A percentile compares a stretch with the other conserved stretches of the same genome.
These are phyloP conservation scores for Alternaria triticina DNA, from an alignment of 2,329 filamentous ascomycete genomes.

Conservation along the genomic window DNA sequence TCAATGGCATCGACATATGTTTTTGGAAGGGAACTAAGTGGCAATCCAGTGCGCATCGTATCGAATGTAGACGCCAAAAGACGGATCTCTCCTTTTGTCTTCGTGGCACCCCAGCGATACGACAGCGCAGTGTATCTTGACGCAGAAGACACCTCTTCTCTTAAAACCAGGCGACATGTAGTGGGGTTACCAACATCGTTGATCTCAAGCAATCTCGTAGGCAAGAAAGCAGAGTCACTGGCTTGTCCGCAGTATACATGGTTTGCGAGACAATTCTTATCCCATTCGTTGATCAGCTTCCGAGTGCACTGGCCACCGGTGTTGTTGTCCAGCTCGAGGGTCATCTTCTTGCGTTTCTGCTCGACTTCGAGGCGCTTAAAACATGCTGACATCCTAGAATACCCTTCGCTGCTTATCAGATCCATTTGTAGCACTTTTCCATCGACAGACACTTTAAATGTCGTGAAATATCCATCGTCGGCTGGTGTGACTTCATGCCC, in stretches of 20 bases:
- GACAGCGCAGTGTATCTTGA: background rate
- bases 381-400: too few relatives aligned
- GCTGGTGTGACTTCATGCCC: too few relatives aligned
- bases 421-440: too few relatives aligned
- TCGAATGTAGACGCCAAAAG: background rate
- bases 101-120: background rate
- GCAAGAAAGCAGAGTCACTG: background rate
- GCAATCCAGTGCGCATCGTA: background rate
- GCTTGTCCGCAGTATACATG: rapidly evolving
- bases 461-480: too few relatives aligned
- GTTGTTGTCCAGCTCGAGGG: background rate
- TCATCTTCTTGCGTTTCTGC: too few relatives aligned
- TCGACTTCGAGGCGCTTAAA: too few relatives aligned
- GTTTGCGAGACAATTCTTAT: background rate
- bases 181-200: background rate
- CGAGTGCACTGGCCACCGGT: background rate
- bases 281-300: background rate
- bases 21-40: background rate
- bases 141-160: background rate
- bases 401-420: too few relatives aligned
- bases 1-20: background rate
- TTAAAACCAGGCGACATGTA: background rate
- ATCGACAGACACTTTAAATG: too few relatives aligned
- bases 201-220: background rate
- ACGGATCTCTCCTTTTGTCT: background rate